Percentiles rank a stretch among this genome's conserved stretches.
These are phyloP conservation scores for Erodium trifolium DNA, from an alignment of 441 rosid species.

Conservation along the genomic window DNA sequence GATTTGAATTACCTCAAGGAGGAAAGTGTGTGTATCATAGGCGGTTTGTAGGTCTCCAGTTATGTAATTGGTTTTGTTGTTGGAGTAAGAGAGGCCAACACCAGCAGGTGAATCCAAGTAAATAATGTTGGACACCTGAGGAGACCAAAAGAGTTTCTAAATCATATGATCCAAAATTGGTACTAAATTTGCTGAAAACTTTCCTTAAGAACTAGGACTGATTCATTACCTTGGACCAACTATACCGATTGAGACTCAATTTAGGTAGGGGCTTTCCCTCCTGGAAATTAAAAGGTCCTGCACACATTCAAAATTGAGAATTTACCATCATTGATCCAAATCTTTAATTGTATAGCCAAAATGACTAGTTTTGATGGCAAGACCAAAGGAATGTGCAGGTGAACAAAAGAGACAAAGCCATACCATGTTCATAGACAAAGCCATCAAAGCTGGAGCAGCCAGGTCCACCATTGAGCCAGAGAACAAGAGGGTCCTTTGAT, in stretches of 20 bases:
- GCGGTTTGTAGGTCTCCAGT: constrained; percentile 46
- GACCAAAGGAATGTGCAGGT: too few species aligned
- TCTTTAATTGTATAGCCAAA: too few species aligned
- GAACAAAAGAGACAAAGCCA: too few species aligned
- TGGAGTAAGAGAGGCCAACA: constrained; percentile 46
- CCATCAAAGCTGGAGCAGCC: constrained; percentile 73
- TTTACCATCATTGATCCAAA: too few species aligned
- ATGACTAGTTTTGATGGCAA: too few species aligned
- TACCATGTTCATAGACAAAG: constrained; percentile 60
- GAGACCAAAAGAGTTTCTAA: neutral
- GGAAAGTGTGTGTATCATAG: constrained; percentile 36
- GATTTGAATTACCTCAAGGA: constrained; percentile 34
- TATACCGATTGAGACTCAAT: constrained; percentile 46
- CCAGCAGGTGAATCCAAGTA: constrained; percentile 61
- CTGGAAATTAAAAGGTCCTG: constrained; percentile 56
- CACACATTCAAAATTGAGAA: neutral
- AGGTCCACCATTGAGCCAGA: constrained; percentile 68
- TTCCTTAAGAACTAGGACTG: too few species aligned
- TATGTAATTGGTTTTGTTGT: constrained; percentile 20
- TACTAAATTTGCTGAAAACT: too few species aligned
- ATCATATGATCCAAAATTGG: neutral
- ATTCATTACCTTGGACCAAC: constrained; percentile 57
- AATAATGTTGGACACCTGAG: constrained; percentile 47
- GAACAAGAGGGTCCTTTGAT: constrained; percentile 39
- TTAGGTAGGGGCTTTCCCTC: constrained; percentile 30